Base-by-base conservation (phyloP, 441 rosid genomes). In the Gossypium aridum region DNA sequence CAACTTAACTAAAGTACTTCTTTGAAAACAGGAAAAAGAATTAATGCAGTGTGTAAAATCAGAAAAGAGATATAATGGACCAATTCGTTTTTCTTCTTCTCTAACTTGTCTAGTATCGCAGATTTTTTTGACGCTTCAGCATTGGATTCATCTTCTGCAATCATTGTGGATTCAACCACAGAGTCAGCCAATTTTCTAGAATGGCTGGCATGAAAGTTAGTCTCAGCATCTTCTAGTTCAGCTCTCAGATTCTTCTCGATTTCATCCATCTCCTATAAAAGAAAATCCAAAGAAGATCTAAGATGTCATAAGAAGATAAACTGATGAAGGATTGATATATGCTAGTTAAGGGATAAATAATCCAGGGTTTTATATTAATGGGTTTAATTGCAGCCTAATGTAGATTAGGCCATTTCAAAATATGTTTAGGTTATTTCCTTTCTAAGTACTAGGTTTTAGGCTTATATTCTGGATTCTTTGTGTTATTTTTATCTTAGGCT, bases 41-140 rank as follows among this genome's bases (percentile, higher is more conserved):
- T 55, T 34, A 64, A 37, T 49, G 2, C 61, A 56, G 9, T 20
- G 22, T 19, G 2, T 22, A 53, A 64, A 63, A 19, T 51, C 54
- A 61, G 64, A 75, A 55, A 53, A 72, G 70, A 73, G 55, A 70
- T 28, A 65, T 63, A 74, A 61, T 68, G 7, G 6, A 93, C 97
- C 90, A 92, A 53, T 73, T 90, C 92, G 43, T 81, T 87, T 81
- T 88, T 91, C 86, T 92, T 90, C 79, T 70, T 80, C 83, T 89
- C 97, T 75, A 92, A 80, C 78, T 89, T 89, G 71, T 87, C 85
- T 61, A 77, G 77, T 69, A 87, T 66, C 31, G 71, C 74, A 54
- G 89, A 84, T 43, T 80, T 81, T 53, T 80, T 81, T 56, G 80
- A 75, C 63, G 82, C 82, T 77, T 87, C 90, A 19, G 76, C 55